Conservation (phyloP, 305 asterid genomes). For the Fraxinus baroniana region DNA sequence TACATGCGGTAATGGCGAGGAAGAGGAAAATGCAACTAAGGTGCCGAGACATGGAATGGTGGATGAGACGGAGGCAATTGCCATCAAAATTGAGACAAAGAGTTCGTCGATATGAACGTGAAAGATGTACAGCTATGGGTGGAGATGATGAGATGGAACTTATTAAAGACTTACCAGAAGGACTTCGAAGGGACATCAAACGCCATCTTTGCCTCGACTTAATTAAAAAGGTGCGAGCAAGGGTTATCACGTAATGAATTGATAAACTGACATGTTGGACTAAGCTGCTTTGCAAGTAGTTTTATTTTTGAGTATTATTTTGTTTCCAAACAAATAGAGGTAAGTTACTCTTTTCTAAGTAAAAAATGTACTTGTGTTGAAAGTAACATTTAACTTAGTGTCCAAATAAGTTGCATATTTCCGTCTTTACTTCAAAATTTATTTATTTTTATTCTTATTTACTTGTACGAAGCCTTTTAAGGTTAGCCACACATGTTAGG, state of each 20-base stretch:
- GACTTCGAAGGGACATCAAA: constrained; percentile 87
- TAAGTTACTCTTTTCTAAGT: neutral
- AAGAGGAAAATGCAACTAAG: constrained; percentile 90
- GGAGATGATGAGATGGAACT: constrained; percentile 86
- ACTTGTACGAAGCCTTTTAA: neutral
- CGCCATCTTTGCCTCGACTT: constrained; percentile 83
- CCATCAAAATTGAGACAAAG: constrained; percentile 72
- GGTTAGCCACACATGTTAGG: neutral
- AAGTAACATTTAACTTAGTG: neutral
- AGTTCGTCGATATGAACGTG: constrained; percentile 78
- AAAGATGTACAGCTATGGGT: constrained; percentile 64
- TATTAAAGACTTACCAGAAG: constrained; percentile 76
- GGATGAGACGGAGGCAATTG: constrained; percentile 93
- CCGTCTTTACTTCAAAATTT: neutral
- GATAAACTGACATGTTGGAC: neutral
- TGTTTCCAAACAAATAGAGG: neutral
- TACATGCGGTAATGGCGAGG: constrained; percentile 94
- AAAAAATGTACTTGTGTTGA: neutral
- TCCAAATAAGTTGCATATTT: neutral
- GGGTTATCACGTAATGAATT: neutral
- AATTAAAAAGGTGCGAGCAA: constrained; percentile 55
- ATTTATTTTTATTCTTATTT: neutral
- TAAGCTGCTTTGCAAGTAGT: neutral
- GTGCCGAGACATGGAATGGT: constrained; percentile 96
- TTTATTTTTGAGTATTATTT: neutral